Conservation (phyloP, 768 basidiomycete genomes). For the Mrakia gelida region DNA sequence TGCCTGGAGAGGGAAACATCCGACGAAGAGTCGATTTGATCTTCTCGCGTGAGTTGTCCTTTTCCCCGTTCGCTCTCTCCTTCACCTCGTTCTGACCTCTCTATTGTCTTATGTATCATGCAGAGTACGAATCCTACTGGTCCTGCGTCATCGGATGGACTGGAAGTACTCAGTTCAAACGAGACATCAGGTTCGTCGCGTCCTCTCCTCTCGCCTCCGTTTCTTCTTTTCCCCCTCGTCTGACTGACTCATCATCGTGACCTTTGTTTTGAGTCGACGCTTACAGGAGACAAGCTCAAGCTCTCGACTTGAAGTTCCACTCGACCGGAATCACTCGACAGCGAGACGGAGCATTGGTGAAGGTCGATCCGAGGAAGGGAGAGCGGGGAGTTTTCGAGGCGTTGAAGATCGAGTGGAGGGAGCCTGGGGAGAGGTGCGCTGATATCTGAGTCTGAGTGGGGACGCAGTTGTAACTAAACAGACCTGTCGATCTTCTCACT, state of each 20-base stretch:
- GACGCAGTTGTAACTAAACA: neutral
- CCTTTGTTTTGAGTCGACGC: too few species aligned
- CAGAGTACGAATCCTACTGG: slow-evolving; percentile 11
- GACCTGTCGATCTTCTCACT: too few species aligned
- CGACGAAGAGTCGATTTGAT: slow-evolving; percentile 11
- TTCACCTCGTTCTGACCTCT: too few species aligned
- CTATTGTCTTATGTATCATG: too few species aligned
- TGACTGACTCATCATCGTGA: too few species aligned
- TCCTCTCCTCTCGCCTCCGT: too few species aligned
- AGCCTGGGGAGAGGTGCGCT: slow-evolving; percentile 1
- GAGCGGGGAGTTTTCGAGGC: neutral
- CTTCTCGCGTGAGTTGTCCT: neutral
- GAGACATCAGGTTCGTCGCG: neutral
- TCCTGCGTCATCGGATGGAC: slow-evolving; percentile 20
- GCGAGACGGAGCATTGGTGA: too few species aligned
- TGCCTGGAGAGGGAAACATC: neutral
- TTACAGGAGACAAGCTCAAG: too few species aligned
- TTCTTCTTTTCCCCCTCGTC: too few species aligned
- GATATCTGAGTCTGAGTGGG: neutral
- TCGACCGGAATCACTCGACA: too few species aligned
- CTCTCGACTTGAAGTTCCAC: too few species aligned
- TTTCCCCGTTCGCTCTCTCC: too few species aligned
- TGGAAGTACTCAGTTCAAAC: slow-evolving; percentile 4
- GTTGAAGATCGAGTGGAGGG: neutral
- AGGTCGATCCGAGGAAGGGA: neutral